phyloP scores from a whole-genome alignment of 257 asterid genomes.

The Orobanche coerulescens region DNA sequence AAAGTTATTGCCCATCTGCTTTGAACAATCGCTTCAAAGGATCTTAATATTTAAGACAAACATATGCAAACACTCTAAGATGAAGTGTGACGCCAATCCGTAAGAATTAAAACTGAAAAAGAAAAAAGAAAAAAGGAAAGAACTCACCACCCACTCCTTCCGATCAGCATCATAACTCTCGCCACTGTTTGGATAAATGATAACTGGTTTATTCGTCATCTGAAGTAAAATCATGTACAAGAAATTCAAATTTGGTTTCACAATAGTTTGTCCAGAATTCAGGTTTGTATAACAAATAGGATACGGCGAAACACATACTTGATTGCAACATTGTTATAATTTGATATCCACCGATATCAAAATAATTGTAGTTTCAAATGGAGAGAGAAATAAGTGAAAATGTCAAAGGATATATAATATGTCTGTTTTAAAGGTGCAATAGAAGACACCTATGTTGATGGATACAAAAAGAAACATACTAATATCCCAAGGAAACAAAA shows the following conservation, averaged over 20 bases:
- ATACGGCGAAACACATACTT: no score
- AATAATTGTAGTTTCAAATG: no score
- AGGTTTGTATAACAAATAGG: neutral
- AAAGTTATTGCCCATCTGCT: no score
- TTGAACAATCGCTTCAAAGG: no score
- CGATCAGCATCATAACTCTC: conserved; percentile 65
- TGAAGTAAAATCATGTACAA: conserved; percentile 27
- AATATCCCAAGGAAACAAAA: neutral
- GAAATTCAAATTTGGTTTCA: conserved; percentile 5
- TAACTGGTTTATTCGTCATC: conserved; percentile 68
- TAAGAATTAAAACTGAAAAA: neutral
- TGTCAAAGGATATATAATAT: no score
- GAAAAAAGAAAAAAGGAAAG: neutral
- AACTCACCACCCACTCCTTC: conserved; percentile 84
- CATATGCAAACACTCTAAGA: neutral
- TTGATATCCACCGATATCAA: no score
- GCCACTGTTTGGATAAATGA: conserved; percentile 84
- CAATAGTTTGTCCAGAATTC: neutral
- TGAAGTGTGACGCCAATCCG: neutral
- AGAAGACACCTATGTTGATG: no score
- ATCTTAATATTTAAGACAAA: no score
- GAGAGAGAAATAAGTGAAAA: no score
- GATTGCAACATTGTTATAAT: no score
- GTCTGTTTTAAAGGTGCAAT: no score
- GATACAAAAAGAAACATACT: no score